phyloP scores from a whole-genome alignment of 2,329 filamentous ascomycete species.

The Botrytis porri region DNA sequence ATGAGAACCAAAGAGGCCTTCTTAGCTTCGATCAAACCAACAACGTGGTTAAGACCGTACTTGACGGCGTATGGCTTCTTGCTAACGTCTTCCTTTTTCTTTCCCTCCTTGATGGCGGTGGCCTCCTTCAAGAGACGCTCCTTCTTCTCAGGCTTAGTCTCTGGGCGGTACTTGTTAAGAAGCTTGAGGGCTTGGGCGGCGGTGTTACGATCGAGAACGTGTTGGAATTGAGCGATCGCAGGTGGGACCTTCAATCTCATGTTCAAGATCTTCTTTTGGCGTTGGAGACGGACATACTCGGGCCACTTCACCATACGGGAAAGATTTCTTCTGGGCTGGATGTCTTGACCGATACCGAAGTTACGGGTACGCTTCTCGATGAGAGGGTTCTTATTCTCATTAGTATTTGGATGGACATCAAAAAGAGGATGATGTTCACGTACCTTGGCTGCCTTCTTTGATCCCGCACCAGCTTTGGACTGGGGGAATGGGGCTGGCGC shows the following conservation, averaged over 20 bases:
- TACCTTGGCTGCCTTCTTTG: constrained; percentile 97
- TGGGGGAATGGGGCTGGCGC: constrained; percentile 95
- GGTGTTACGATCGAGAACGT: constrained; percentile 94
- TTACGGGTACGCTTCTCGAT: constrained; percentile 97
- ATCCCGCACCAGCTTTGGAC: constrained; percentile 74
- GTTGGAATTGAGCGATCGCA: constrained; percentile 95
- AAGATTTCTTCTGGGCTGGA: constrained; percentile 94
- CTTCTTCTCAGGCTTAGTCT: constrained; percentile 99
- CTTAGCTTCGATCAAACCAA: constrained; percentile 98
- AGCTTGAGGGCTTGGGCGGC: constrained; percentile 98
- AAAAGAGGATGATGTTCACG: constrained; percentile 42
- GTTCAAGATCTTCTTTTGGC: constrained; percentile 87
- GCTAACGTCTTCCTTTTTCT: constrained; percentile 99
- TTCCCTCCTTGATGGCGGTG: constrained; percentile 94
- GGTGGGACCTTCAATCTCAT: constrained; percentile 98
- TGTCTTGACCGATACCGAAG: constrained; percentile 98
- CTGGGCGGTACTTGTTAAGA: constrained; percentile 99
- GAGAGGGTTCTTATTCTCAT: constrained; percentile 78
- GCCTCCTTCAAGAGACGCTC: constrained; percentile 98
- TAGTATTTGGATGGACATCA: constrained; percentile 23
- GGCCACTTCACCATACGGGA: constrained; percentile 99
- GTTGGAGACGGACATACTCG: constrained; percentile 94
- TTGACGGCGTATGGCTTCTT: constrained; percentile 99
- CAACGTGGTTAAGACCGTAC: constrained; percentile 99
- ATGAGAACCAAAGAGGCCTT: constrained; percentile 98